Percentiles rank a stretch among this genome's conserved stretches.
Evolutionary conservation across 495 filamentous ascomycete species (phyloP).

Genomic region (Hyaloscypha bicolor): DNA sequence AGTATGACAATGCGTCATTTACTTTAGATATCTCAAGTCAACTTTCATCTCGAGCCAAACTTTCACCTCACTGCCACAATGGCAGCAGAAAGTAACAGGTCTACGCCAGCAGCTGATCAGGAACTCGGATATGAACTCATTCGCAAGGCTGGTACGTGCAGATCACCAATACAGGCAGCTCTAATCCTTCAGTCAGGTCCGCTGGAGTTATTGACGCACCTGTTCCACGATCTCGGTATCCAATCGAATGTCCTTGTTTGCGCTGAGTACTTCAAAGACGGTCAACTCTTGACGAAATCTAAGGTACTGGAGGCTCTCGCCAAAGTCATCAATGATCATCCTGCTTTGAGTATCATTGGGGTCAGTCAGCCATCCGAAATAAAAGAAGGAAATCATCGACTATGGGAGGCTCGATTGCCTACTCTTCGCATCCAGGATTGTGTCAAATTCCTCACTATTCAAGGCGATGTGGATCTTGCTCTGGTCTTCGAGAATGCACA

Average conservation of each 20-base stretch:
- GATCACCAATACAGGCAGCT: background rate
- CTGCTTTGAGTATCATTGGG: slow-evolving; percentile 11
- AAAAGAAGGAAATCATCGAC: slow-evolving; percentile 16
- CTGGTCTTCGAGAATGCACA: slow-evolving; percentile 10
- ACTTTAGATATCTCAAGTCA: background rate
- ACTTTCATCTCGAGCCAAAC: background rate
- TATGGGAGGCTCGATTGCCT: slow-evolving; percentile 19
- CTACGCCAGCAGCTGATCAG: background rate
- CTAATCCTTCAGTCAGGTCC: slow-evolving; percentile 9
- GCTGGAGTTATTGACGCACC: slow-evolving; percentile 13
- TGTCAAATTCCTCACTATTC: slow-evolving; percentile 13
- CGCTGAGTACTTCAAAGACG: slow-evolving; percentile 4
- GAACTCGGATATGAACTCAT: background rate
- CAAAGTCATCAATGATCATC: slow-evolving; percentile 18
- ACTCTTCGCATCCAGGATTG: slow-evolving; percentile 16
- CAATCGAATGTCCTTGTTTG: slow-evolving; percentile 18
- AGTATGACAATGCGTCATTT: background rate
- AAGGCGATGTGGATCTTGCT: background rate
- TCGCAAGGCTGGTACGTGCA: slow-evolving; percentile 2
- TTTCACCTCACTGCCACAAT: background rate
- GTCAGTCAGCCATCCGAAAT: slow-evolving; percentile 15
- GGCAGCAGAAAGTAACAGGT: background rate
- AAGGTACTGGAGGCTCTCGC: slow-evolving; percentile 8
- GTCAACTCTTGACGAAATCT: background rate
- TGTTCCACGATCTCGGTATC: slow-evolving; percentile 22